Conservation (phyloP, 139 green algal species). For the Coelastrella sp. region DNA sequence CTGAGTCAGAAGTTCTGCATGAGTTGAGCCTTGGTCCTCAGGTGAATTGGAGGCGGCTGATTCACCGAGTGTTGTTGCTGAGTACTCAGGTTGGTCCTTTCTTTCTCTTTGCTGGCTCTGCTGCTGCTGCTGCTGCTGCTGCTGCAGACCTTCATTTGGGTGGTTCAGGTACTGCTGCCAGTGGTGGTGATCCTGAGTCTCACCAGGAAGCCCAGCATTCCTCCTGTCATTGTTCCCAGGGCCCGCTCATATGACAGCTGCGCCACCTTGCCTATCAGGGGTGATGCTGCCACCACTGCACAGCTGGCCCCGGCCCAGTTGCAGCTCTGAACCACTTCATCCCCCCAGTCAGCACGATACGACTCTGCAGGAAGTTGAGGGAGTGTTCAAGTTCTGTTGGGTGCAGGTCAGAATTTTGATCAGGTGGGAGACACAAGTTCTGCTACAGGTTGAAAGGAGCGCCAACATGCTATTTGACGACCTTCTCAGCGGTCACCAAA, state of each 20-base stretch:
- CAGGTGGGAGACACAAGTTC: not conserved
- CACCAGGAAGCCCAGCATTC: slow-evolving; percentile 44
- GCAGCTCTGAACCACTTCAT: slow-evolving; percentile 43
- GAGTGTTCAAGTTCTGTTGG: not conserved
- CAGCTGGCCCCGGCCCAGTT: slow-evolving; percentile 42
- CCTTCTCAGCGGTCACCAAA: not conserved
- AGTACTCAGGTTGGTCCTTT: not conserved
- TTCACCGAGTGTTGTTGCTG: too few species aligned
- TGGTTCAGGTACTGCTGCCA: not conserved
- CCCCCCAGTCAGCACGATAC: slow-evolving; percentile 32
- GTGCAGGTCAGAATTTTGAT: not conserved
- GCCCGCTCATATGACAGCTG: slow-evolving; percentile 43
- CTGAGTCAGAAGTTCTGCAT: not conserved
- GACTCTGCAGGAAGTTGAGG: not conserved
- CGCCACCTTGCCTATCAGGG: slow-evolving; percentile 39
- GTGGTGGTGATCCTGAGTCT: not conserved
- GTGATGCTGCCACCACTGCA: slow-evolving; percentile 39
- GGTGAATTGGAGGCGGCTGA: too few species aligned
- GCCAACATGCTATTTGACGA: not conserved
- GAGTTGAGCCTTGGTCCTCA: not conserved
- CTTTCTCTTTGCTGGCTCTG: not conserved
- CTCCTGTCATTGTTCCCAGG: slow-evolving; percentile 30
- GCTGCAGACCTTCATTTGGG: not conserved
- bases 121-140: slow-evolving; percentile 26
- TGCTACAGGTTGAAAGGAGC: not conserved